Conservation (phyloP, 2,329 filamentous ascomycete species). For the Aspergillus floridensis region DNA sequence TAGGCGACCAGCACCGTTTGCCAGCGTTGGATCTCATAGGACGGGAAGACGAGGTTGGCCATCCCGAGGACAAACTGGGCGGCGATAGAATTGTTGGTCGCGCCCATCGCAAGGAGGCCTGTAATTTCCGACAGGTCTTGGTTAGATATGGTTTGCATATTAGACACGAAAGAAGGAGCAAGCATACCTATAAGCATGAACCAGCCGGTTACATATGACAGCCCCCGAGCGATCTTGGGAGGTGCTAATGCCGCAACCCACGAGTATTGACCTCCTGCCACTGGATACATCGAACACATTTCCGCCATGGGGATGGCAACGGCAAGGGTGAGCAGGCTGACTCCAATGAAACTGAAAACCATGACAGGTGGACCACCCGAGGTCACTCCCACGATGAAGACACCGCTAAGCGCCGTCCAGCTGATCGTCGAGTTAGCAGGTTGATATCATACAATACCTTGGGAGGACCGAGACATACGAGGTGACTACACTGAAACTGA, state of each 20-base stretch:
- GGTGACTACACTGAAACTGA: slow-evolving; percentile 59
- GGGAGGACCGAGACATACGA: slow-evolving; percentile 29
- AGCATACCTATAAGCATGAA: slow-evolving; percentile 48
- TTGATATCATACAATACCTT: neutral
- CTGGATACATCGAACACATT: slow-evolving; percentile 56
- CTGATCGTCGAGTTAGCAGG: slow-evolving; percentile 19
- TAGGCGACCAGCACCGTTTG: slow-evolving; percentile 55
- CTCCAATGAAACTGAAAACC: slow-evolving; percentile 57
- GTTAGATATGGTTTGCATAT: neutral
- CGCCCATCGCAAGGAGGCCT: slow-evolving; percentile 46
- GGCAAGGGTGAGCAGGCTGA: slow-evolving; percentile 51
- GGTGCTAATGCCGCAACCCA: slow-evolving; percentile 59
- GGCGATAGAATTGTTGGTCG: slow-evolving; percentile 53
- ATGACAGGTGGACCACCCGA: slow-evolving; percentile 59
- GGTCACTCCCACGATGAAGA: slow-evolving; percentile 56
- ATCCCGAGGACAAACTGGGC: slow-evolving; percentile 56
- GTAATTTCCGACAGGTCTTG: neutral
- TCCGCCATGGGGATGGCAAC: slow-evolving; percentile 61
- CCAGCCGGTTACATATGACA: slow-evolving; percentile 50
- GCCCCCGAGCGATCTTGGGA: slow-evolving; percentile 42
- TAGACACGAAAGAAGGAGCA: neutral
- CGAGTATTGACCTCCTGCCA: slow-evolving; percentile 57
- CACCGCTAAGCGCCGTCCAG: slow-evolving; percentile 57
- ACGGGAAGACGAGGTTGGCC: slow-evolving; percentile 51
- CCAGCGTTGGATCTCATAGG: slow-evolving; percentile 55